phyloP scores from a whole-genome alignment of 2,329 filamentous ascomycete genomes.

The Chrysoporthe puriensis region DNA sequence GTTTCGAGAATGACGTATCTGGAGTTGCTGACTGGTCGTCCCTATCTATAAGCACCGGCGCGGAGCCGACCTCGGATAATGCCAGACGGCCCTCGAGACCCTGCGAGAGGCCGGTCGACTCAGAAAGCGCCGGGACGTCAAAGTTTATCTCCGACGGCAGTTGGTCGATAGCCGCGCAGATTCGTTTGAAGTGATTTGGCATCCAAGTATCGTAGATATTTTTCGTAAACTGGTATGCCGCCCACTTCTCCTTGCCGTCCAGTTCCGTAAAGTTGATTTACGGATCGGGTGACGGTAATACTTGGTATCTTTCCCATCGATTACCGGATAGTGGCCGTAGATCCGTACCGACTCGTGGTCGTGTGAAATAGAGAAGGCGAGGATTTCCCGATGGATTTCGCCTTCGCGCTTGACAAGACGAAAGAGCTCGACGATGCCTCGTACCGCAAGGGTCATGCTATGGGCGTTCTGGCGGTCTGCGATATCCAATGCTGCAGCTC shows the following conservation, averaged over 20 bases:
- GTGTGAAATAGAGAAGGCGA: conserved; percentile 42
- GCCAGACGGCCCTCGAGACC: no score
- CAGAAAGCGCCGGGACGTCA: no score
- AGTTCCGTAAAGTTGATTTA: conserved; percentile 37
- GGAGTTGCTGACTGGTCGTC: no score
- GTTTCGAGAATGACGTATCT: no score
- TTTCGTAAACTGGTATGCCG: conserved; percentile 39
- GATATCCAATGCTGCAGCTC: conserved; percentile 40
- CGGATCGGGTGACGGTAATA: conserved; percentile 45
- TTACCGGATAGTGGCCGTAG: conserved; percentile 46
- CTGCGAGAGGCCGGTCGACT: no score
- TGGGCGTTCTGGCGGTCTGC: conserved; percentile 47
- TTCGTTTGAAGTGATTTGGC: conserved; percentile 40
- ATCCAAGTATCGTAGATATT: conserved; percentile 35
- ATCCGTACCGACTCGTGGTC: conserved; percentile 41
- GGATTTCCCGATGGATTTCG: conserved; percentile 39
- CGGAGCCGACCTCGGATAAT: no score
- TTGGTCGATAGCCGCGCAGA: conserved; percentile 41
- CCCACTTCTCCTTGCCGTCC: conserved; percentile 42
- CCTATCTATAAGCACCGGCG: no score
- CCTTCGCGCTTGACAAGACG: conserved; percentile 40
- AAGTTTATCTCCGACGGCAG: no score
- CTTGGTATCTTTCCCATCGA: conserved; percentile 35
- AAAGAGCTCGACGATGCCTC: conserved; percentile 45
- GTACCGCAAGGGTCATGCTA: conserved; percentile 46